phyloP scores from a whole-genome alignment of 2,329 filamentous ascomycete genomes.

The Neofusicoccum sp. region DNA sequence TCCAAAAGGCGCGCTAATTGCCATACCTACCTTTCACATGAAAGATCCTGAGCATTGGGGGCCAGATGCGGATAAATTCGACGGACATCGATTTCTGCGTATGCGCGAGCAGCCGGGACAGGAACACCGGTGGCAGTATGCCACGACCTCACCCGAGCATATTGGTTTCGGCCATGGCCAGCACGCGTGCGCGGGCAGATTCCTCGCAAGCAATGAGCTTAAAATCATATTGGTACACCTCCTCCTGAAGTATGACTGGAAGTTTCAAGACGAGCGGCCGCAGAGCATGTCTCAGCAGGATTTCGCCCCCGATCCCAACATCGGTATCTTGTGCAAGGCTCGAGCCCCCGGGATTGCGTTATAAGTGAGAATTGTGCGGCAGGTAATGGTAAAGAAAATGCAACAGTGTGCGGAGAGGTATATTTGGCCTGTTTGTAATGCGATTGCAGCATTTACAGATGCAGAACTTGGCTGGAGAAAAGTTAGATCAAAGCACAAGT shows the following conservation, averaged over 20 bases:
- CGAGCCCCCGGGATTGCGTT: no score
- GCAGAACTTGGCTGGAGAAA: no score
- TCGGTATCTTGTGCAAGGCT: no score
- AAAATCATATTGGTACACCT: slow-evolving; percentile 18
- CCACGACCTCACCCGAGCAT: neutral
- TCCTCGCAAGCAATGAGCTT: slow-evolving; percentile 21
- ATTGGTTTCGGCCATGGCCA: neutral
- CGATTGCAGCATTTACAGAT: no score
- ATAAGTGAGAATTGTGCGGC: no score
- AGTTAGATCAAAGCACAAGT: no score
- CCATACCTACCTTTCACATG: neutral
- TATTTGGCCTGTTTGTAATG: no score
- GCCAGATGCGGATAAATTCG: slow-evolving; percentile 17
- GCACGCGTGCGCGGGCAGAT: neutral
- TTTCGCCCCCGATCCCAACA: no score
- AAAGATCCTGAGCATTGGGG: neutral
- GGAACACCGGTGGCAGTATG: neutral
- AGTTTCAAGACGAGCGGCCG: no score
- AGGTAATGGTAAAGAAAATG: no score
- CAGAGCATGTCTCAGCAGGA: no score
- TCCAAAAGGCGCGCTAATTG: neutral
- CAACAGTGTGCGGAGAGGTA: no score
- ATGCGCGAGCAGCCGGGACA: neutral
- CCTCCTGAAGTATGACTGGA: slow-evolving; percentile 20
- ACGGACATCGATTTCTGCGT: neutral